Percentiles rank a stretch among this genome's conserved stretches.
Evolutionary conservation across 768 basidiomycete genomes (phyloP).

Genomic region (Sporobolomyces pararoseus): DNA sequence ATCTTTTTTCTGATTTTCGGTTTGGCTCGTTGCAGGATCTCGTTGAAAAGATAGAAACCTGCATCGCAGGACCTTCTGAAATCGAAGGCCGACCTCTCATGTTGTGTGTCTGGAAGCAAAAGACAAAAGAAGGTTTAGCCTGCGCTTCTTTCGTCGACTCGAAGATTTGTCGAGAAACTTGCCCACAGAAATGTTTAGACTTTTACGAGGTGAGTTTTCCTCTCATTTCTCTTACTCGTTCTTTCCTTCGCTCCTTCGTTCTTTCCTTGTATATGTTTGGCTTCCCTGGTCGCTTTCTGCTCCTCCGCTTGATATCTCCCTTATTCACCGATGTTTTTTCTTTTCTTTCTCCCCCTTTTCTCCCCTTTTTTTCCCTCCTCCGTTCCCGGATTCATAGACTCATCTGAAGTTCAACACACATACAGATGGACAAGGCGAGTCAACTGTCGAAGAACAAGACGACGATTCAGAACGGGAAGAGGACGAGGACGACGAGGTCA

Average conservation of each 20-base stretch:
- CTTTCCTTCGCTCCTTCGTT: neutral
- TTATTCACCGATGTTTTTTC: neutral
- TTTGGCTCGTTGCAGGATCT: neutral
- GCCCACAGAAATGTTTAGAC: conserved; percentile 5
- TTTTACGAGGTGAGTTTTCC: conserved; percentile 11
- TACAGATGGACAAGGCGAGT: neutral
- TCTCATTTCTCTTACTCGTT: neutral
- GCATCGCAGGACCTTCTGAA: neutral
- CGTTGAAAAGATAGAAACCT: conserved; percentile 8
- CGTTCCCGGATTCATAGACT: neutral
- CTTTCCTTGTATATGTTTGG: no score
- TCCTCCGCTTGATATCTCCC: no score
- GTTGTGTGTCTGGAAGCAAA: conserved; percentile 10
- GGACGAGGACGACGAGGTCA: neutral
- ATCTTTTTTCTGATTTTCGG: neutral
- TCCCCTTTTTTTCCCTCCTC: no score
- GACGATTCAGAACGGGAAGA: neutral
- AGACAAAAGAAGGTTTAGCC: no score
- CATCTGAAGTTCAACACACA: neutral
- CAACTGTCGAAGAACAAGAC: neutral
- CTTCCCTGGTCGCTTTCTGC: no score
- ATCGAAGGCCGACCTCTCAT: neutral
- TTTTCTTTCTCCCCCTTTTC: no score
- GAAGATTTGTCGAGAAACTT: neutral
- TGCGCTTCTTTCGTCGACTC: neutral